phyloP scores from a whole-genome alignment of 208 protist species.

The Crithidia mellificae region DNA sequence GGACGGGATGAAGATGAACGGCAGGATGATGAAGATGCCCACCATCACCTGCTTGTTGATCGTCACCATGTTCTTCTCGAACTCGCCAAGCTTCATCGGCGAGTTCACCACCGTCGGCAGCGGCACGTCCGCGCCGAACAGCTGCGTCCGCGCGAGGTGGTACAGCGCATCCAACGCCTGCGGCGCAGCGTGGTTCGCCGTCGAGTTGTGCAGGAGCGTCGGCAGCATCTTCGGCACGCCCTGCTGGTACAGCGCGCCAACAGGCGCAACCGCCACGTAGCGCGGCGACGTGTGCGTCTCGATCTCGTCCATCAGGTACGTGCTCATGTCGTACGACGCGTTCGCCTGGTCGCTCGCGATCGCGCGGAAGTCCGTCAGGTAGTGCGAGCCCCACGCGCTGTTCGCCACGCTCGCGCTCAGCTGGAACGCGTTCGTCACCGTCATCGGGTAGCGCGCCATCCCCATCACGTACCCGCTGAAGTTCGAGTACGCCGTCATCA shows the following conservation, averaged over 20 bases:
- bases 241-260: conserved; percentile 29
- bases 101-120: conserved; percentile 50
- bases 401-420: conserved; percentile 21
- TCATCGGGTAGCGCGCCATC: conserved; percentile 3
- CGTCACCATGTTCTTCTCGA: conserved; percentile 53
- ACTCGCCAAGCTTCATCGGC: conserved; percentile 65
- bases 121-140: conserved; percentile 39
- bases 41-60: conserved; percentile 64
- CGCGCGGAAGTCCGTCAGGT: conserved; percentile 29
- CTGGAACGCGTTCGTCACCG: conserved; percentile 34
- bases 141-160: conserved; percentile 51
- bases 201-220: conserved; percentile 67
- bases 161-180: conserved; percentile 62
- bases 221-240: conserved; percentile 27
- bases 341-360: conserved; percentile 24
- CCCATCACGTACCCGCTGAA: conserved; percentile 15
- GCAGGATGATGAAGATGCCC: conserved; percentile 78
- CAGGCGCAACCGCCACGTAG: conserved; percentile 53
- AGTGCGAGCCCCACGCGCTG: conserved; percentile 34
- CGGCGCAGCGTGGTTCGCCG: conserved; percentile 50
- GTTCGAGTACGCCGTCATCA: conserved; percentile 37
- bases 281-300: conserved; percentile 39
- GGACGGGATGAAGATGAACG: conserved; percentile 83
- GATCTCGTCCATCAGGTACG: conserved; percentile 31
- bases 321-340: conserved; percentile 42